A percentile compares a stretch with the other conserved stretches of the same genome.
Conservation (phyloP, 306 rosid species). For the Rosa rugosa region DNA sequence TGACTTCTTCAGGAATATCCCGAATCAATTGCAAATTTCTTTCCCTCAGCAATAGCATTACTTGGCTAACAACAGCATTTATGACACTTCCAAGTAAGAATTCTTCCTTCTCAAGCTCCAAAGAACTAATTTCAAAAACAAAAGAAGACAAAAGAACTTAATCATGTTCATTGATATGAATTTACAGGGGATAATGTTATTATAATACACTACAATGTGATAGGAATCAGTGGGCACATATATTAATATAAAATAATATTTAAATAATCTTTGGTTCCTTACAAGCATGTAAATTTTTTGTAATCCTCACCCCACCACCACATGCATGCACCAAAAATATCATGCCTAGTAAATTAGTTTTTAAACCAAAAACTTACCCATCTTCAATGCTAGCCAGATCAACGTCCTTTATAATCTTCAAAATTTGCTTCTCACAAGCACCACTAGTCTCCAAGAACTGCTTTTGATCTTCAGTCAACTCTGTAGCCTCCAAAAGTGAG, state of each 20-base stretch:
- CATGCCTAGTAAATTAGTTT: conserved; percentile 10
- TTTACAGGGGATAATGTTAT: neutral
- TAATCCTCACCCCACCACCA: neutral
- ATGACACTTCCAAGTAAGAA: conserved; percentile 88
- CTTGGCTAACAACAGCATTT: conserved; percentile 99
- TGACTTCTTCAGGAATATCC: conserved; percentile 98
- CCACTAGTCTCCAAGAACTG: conserved; percentile 88
- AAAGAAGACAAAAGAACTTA: conserved; percentile 24
- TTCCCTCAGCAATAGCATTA: conserved; percentile 81
- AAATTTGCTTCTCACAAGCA: conserved; percentile 96
- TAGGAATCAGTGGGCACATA: neutral
- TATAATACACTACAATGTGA: neutral
- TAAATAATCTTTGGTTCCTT: neutral
- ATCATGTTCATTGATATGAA: conserved; percentile 8
- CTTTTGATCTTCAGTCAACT: conserved; percentile 82
- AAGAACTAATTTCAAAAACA: conserved; percentile 47
- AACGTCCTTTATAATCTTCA: conserved; percentile 69
- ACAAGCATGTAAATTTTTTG: neutral
- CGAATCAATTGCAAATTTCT: conserved; percentile 87
- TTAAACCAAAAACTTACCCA: conserved; percentile 61
- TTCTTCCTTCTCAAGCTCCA: conserved; percentile 89
- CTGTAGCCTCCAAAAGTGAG: conserved; percentile 92
- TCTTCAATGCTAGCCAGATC: conserved; percentile 75
- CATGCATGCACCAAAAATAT: neutral
- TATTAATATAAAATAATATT: neutral